A percentile compares a stretch with the other conserved stretches of the same genome.
Conservation (phyloP, 179 eudicot species). For the Beta macrorhiza region DNA sequence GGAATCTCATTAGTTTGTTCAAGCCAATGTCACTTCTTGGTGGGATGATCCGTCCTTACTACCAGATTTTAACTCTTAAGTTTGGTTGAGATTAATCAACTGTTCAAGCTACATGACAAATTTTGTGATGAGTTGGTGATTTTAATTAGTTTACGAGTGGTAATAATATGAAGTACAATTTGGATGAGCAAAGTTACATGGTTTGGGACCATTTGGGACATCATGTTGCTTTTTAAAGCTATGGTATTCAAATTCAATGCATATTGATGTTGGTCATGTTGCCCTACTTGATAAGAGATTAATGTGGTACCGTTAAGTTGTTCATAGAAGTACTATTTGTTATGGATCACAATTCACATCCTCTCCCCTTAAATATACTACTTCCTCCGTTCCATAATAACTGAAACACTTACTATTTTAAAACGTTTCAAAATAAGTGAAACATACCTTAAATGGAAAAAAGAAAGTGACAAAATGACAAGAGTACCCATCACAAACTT, state of each 20-base stretch:
- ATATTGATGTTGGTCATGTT: not conserved
- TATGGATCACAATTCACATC: no score
- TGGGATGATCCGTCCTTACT: constrained; percentile 8
- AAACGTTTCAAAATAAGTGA: no score
- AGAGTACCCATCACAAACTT: no score
- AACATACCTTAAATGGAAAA: no score
- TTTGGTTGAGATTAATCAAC: not conserved
- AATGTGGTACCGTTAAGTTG: not conserved
- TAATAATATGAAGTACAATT: not conserved
- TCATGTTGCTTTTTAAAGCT: not conserved
- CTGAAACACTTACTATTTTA: no score
- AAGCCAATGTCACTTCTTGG: constrained; percentile 3
- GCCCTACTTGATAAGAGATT: not conserved
- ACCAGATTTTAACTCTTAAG: not conserved
- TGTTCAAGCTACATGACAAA: not conserved
- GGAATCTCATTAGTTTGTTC: not conserved
- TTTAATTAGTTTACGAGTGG: not conserved
- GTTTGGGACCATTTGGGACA: not conserved
- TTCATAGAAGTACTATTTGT: not conserved
- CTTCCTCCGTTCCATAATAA: no score
- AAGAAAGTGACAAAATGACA: no score
- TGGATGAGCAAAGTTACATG: not conserved
- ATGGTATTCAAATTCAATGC: constrained; percentile 13
- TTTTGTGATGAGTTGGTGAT: constrained; percentile 3
- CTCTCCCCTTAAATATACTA: no score